A percentile compares a stretch with the other conserved stretches of the same genome.
phyloP scores from a whole-genome alignment of 495 filamentous ascomycete genomes.

The Lasiosphaeriaceae sp. region DNA sequence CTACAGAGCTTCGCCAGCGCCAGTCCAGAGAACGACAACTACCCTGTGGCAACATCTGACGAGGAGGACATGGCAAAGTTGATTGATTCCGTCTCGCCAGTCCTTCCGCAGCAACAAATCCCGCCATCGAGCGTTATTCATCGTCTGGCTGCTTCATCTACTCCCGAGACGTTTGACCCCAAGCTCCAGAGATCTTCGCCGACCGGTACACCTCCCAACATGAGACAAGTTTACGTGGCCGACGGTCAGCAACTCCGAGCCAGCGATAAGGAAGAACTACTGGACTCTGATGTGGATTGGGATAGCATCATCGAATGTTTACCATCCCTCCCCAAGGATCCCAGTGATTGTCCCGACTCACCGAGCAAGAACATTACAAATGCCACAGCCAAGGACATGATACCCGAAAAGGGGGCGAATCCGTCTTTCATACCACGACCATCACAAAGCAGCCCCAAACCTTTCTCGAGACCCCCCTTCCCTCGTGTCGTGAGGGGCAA shows the following conservation, averaged over 20 bases:
- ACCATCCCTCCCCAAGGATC: slow-evolving; percentile 7
- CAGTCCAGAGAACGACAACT: neutral
- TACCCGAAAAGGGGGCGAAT: neutral
- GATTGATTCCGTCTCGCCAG: neutral
- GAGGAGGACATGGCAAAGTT: slow-evolving; percentile 15
- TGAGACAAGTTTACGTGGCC: neutral
- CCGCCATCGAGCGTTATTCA: slow-evolving; percentile 15
- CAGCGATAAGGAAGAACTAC: slow-evolving; percentile 20
- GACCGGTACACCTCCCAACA: neutral
- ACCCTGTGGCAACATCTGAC: slow-evolving; percentile 5
- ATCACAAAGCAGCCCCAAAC: slow-evolving; percentile 2
- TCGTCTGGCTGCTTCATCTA: neutral
- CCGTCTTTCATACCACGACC: neutral
- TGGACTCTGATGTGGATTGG: slow-evolving; percentile 38
- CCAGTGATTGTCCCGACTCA: neutral
- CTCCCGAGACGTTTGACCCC: slow-evolving; percentile 9
- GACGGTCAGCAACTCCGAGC: neutral
- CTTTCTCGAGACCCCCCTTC: slow-evolving; percentile 48
- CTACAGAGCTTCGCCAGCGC: neutral
- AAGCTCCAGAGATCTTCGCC: slow-evolving; percentile 11
- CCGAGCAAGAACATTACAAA: neutral
- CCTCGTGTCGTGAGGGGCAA: slow-evolving; percentile 47
- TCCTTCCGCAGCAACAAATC: neutral
- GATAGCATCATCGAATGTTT: slow-evolving; percentile 22
- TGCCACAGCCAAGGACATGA: neutral